Percentiles rank a stretch among this genome's conserved stretches.
Evolutionary conservation across 2,329 filamentous ascomycete genomes (phyloP).

Genomic region (Leptographium wingfieldii): DNA sequence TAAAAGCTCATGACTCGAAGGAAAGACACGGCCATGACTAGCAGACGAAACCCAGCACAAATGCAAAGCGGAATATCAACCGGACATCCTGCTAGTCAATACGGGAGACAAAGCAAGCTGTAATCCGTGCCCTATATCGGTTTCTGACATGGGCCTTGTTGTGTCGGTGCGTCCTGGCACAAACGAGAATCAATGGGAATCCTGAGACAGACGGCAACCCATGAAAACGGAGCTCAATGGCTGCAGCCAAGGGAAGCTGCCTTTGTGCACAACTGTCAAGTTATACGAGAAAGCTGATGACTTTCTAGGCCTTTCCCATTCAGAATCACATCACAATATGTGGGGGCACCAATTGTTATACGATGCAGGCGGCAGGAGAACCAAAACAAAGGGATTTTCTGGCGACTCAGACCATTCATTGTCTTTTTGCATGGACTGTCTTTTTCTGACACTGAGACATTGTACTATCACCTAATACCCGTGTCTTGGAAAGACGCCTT

Average conservation of each 20-base stretch:
- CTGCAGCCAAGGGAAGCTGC: no score
- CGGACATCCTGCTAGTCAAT: no score
- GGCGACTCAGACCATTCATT: neutral
- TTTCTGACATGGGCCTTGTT: neutral
- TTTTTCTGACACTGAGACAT: neutral
- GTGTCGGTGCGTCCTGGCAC: neutral
- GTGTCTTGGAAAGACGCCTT: neutral
- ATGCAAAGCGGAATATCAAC: no score
- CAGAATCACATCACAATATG: neutral
- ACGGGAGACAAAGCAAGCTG: neutral
- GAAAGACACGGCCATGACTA: no score
- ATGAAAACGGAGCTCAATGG: no score
- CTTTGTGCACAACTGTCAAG: neutral
- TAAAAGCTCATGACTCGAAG: neutral
- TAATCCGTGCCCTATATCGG: neutral
- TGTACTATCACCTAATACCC: neutral
- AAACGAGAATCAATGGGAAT: neutral
- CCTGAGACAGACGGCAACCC: neutral
- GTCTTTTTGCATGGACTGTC: neutral
- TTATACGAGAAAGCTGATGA: neutral
- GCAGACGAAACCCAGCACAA: no score
- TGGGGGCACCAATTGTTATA: neutral
- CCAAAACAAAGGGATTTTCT: neutral
- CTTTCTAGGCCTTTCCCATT: neutral
- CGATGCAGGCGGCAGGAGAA: neutral